Conservation (phyloP, 2,329 filamentous ascomycete genomes). For the Lomentospora prolificans region DNA sequence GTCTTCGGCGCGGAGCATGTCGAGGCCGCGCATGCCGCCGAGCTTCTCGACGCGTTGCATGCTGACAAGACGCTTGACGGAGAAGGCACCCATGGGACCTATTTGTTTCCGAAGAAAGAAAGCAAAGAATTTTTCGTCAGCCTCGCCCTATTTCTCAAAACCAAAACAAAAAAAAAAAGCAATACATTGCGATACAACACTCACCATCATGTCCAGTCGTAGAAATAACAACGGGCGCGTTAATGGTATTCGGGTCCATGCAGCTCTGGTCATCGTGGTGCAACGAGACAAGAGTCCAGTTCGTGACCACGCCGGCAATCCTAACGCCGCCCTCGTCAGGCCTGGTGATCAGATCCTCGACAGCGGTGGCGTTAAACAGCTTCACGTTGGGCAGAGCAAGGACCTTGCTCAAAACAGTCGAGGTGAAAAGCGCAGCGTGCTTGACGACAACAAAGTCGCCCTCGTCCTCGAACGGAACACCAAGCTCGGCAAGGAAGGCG, state of each 20-base stretch:
- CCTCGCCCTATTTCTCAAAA: background rate
- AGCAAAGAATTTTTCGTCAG: background rate
- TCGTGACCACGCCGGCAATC: constrained; percentile 84
- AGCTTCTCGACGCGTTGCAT: constrained; percentile 78
- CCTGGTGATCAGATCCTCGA: constrained; percentile 88
- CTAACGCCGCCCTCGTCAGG: constrained; percentile 48
- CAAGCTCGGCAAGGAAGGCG: constrained; percentile 69
- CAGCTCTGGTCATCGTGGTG: constrained; percentile 84
- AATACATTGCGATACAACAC: constrained; percentile 16
- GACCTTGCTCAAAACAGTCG: constrained; percentile 75
- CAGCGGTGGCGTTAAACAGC: constrained; percentile 88
- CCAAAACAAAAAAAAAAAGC: background rate
- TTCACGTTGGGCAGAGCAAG: constrained; percentile 83
- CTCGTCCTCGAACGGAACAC: constrained; percentile 80
- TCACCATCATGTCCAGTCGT: constrained; percentile 80
- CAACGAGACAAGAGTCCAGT: constrained; percentile 88
- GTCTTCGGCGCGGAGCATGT: constrained; percentile 88
- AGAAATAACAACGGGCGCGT: constrained; percentile 77
- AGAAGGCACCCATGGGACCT: constrained; percentile 79
- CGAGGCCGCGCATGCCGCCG: constrained; percentile 84
- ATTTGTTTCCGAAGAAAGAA: constrained; percentile 7
- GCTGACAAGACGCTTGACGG: constrained; percentile 78
- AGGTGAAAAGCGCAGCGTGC: constrained; percentile 88
- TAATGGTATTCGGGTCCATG: constrained; percentile 98
- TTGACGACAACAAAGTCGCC: constrained; percentile 85